Evolutionary conservation across 495 filamentous ascomycete genomes (phyloP).

Genomic region (Lophiotrema nucula): DNA sequence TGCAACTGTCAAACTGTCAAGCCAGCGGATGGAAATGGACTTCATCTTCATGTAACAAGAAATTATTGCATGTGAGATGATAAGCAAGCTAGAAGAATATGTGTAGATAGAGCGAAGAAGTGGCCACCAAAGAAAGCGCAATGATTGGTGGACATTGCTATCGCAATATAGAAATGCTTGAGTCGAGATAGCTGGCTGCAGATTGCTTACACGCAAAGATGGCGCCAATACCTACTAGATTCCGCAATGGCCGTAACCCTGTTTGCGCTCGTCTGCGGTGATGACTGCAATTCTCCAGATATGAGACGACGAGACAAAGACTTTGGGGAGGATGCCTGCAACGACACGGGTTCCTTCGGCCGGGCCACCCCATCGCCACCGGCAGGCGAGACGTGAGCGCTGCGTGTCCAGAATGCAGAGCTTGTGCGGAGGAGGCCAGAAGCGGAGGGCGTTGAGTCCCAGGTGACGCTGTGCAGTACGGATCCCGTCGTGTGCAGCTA

Average conservation of each 20-base stretch:
- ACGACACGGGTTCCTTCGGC: neutral
- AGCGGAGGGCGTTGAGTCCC: neutral
- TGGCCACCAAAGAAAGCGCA: neutral
- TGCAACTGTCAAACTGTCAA: no score
- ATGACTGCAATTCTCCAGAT: neutral
- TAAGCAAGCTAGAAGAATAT: constrained; percentile 1
- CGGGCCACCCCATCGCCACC: neutral
- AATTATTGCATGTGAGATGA: neutral
- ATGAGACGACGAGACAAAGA: constrained; percentile 11
- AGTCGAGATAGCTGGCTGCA: constrained; percentile 28
- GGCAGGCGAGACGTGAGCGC: neutral
- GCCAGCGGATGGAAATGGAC: no score
- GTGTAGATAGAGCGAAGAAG: constrained; percentile 12
- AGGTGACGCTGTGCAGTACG: constrained; percentile 7
- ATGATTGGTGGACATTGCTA: constrained; percentile 17
- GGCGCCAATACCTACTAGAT: neutral
- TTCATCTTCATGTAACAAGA: constrained; percentile 8
- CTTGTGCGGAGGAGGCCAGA: neutral
- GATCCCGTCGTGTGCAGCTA: constrained; percentile 19
- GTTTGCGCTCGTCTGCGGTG: neutral
- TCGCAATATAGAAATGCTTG: constrained; percentile 14
- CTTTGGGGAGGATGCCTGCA: constrained; percentile 9
- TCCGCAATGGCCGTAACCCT: constrained; percentile 4
- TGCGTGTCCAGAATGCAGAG: neutral
- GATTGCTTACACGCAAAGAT: constrained; percentile 6